phyloP scores from a whole-genome alignment of 2,329 filamentous ascomycete genomes.

The Colletotrichum plurivorum region DNA sequence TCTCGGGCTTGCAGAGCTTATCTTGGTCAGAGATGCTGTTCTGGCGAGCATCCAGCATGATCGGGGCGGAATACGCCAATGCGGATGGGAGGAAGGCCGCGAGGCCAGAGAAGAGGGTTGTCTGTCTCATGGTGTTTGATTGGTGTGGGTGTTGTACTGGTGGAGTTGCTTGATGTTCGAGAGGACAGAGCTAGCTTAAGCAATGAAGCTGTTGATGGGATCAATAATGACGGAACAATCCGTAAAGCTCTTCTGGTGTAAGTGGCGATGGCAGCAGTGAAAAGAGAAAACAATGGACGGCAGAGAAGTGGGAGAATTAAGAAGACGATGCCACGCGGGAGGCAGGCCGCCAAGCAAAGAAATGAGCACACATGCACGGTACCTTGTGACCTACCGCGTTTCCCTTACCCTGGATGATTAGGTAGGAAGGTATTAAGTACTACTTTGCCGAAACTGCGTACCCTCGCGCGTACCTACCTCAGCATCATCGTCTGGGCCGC shows the following conservation, averaged over 20 bases:
- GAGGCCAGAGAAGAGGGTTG: conserved; percentile 31
- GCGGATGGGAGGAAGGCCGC: conserved; percentile 23
- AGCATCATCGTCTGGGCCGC: not conserved
- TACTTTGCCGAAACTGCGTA: no score
- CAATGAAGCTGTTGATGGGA: conserved; percentile 6
- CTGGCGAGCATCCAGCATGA: conserved; percentile 35
- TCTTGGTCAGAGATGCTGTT: conserved; percentile 40
- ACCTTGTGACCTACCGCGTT: no score
- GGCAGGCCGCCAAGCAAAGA: conserved; percentile 26
- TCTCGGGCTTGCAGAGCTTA: conserved; percentile 39
- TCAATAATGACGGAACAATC: conserved; percentile 1
- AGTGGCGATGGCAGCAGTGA: conserved; percentile 10
- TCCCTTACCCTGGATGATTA: no score
- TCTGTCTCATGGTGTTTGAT: conserved; percentile 33
- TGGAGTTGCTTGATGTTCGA: not conserved
- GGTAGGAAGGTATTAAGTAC: no score
- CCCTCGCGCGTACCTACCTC: not conserved
- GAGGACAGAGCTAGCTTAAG: not conserved
- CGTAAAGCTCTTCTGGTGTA: conserved; percentile 21
- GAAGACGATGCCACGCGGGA: conserved; percentile 14
- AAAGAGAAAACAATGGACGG: conserved; percentile 1
- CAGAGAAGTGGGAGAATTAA: conserved; percentile 12
- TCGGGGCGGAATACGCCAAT: conserved; percentile 22
- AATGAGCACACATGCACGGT: not conserved
- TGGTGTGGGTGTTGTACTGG: not conserved